These are phyloP conservation scores for Syncephalastrum racemosum DNA, from an alignment of 371 early-diverging fungal species.

Conservation along the genomic window DNA sequence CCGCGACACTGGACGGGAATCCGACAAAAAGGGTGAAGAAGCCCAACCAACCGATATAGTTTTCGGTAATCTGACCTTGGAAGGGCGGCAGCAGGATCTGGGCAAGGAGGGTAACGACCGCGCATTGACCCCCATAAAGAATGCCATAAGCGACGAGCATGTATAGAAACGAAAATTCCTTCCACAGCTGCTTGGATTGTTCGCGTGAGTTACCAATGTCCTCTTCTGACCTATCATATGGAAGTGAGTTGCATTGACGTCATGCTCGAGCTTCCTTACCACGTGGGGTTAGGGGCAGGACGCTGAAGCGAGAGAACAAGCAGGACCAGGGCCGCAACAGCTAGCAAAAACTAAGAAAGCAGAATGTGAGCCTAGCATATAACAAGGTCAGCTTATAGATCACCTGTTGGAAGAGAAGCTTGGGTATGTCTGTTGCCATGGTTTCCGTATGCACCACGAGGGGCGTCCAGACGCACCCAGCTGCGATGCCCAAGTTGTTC, in stretches of 20 bases:
- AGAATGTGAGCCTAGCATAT: no score
- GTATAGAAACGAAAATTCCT: slow-evolving; percentile 9
- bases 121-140: slow-evolving; percentile 52
- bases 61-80: slow-evolving; percentile 26
- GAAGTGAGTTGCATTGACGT: no score
- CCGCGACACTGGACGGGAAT: slow-evolving; percentile 38
- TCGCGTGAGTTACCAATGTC: slow-evolving; percentile 20
- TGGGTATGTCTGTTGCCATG: slow-evolving; percentile 38
- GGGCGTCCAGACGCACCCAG: slow-evolving; percentile 52
- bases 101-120: slow-evolving; percentile 48
- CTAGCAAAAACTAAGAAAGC: background rate
- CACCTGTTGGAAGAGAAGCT: slow-evolving; percentile 40
- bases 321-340: background rate
- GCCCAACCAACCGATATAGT: slow-evolving; percentile 41
- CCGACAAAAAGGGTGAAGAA: slow-evolving; percentile 45
- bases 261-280: slow-evolving; percentile 21
- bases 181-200: slow-evolving; percentile 21
- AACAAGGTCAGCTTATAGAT: no score
- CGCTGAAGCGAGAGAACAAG: background rate
- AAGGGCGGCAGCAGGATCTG: slow-evolving; percentile 51
- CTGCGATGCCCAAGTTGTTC: slow-evolving; percentile 52
- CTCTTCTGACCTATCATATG: background rate
- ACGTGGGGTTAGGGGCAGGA: slow-evolving; percentile 13
- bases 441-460: slow-evolving; percentile 36
- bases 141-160: slow-evolving; percentile 44